These are phyloP conservation scores for Meyerozyma guilliermondii DNA, from an alignment of 1,139 yeast genomes.

Conservation along the genomic window DNA sequence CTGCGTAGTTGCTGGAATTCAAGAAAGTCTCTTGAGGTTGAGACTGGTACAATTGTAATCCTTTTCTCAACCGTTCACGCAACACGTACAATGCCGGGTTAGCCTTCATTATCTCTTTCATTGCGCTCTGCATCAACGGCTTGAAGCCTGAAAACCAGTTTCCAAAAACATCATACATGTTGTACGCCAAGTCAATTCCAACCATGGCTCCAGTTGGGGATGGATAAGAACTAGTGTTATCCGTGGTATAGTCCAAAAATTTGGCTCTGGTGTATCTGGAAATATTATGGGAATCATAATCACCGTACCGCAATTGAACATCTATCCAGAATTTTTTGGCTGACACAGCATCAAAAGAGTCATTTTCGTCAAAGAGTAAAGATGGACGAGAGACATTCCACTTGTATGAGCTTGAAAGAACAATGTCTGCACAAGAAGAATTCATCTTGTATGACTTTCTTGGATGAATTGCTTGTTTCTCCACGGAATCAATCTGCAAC, in stretches of 20 bases:
- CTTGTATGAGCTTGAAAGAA: conserved; percentile 65
- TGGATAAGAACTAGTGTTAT: conserved; percentile 80
- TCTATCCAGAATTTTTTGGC: conserved; percentile 90
- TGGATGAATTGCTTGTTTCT: conserved; percentile 92
- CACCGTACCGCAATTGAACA: conserved; percentile 93
- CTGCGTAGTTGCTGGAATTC: conserved; percentile 86
- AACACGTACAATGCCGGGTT: conserved; percentile 91
- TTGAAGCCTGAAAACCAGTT: conserved; percentile 97
- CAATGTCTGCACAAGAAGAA: conserved; percentile 89
- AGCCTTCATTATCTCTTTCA: conserved; percentile 91
- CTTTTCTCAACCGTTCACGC: conserved; percentile 91
- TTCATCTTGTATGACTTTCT: conserved; percentile 97
- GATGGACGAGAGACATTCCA: conserved; percentile 90
- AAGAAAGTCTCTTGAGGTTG: conserved; percentile 91
- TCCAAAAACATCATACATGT: conserved; percentile 94
- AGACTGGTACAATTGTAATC: conserved; percentile 86
- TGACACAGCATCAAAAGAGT: conserved; percentile 42
- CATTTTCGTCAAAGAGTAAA: conserved; percentile 59
- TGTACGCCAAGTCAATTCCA: conserved; percentile 91
- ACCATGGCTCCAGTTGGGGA: conserved; percentile 90
- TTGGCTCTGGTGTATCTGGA: conserved; percentile 92
- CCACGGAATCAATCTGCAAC: conserved; percentile 78
- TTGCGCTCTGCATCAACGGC: conserved; percentile 82
- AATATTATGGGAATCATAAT: conserved; percentile 95
- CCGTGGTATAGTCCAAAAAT: conserved; percentile 87